Conservation (phyloP, 129 eudicot genomes). For the Arctium minus region DNA sequence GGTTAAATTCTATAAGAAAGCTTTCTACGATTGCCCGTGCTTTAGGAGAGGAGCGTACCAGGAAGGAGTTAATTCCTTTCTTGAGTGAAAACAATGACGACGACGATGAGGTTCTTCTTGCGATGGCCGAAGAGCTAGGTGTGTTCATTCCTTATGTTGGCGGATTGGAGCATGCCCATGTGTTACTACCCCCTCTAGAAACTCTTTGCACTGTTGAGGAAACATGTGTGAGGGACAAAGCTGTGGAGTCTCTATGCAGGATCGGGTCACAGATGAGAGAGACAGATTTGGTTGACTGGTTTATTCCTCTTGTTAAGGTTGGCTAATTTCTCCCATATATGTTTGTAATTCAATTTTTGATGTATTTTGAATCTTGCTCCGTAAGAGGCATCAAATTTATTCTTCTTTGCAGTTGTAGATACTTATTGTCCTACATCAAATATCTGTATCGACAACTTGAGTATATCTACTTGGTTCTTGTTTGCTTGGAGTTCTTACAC, state of each 20-base stretch:
- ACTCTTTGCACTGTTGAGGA: constrained; percentile 98
- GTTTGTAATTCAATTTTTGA: neutral
- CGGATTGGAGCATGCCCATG: constrained; percentile 95
- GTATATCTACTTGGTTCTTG: neutral
- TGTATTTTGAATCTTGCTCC: neutral
- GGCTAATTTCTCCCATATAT: neutral
- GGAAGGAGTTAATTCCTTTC: constrained; percentile 90
- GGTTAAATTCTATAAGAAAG: constrained; percentile 89
- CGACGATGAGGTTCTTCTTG: constrained; percentile 97
- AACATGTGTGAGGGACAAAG: constrained; percentile 94
- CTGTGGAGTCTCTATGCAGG: constrained; percentile 90
- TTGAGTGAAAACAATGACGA: constrained; percentile 95
- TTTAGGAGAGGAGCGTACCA: constrained; percentile 89
- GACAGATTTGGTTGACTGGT: constrained; percentile 81
- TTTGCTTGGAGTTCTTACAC: neutral
- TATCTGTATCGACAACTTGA: neutral
- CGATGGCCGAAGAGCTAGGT: constrained; percentile 98
- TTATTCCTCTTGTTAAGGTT: constrained; percentile 94
- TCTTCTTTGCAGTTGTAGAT: neutral
- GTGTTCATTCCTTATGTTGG: constrained; percentile 98
- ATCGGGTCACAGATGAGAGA: constrained; percentile 98
- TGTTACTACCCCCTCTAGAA: constrained; percentile 86
- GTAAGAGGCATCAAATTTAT: neutral
- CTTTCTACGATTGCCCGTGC: constrained; percentile 96
- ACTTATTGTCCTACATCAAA: neutral